A percentile compares a stretch with the other conserved stretches of the same genome.
Evolutionary conservation across 352 stramenopile species (phyloP).

Genomic region (Phytopythium litorale): DNA sequence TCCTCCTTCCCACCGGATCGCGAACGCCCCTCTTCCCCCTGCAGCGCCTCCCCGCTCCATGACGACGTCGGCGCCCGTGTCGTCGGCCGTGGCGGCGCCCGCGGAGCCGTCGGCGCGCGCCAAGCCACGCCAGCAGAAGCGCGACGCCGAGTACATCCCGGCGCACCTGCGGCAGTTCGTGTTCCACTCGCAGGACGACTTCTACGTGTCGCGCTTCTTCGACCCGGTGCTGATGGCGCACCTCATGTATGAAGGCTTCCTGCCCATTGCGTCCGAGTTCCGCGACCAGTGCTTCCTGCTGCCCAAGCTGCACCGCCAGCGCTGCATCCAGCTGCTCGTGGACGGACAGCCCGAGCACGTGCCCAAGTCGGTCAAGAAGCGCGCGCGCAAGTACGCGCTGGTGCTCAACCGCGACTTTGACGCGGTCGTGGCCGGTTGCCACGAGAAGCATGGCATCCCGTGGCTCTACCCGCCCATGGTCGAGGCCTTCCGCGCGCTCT

Average conservation of each 20-base stretch:
- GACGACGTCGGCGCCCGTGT: constrained; percentile 5
- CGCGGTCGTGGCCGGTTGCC: constrained; percentile 86
- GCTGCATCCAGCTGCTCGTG: constrained; percentile 79
- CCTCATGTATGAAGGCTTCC: constrained; percentile 93
- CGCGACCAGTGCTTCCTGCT: constrained; percentile 65
- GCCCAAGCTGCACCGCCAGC: constrained; percentile 88
- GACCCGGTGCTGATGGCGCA: constrained; percentile 85
- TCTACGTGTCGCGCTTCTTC: constrained; percentile 90
- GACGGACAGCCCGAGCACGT: constrained; percentile 56
- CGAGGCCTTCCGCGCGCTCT: constrained; percentile 68
- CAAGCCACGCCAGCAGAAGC: constrained; percentile 18
- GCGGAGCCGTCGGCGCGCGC: constrained; percentile 7
- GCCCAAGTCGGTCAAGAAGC: constrained; percentile 89
- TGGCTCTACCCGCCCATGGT: constrained; percentile 93
- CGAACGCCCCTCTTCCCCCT: no score
- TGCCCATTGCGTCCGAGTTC: constrained; percentile 91
- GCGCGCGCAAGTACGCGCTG: constrained; percentile 82
- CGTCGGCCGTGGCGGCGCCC: constrained; percentile 2
- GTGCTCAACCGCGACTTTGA: constrained; percentile 90
- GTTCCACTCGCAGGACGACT: constrained; percentile 91
- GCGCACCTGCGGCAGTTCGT: constrained; percentile 81
- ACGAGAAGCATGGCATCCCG: constrained; percentile 89
- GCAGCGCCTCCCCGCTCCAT: background rate
- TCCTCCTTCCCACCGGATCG: no score
- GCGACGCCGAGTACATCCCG: constrained; percentile 84